These are phyloP conservation scores for Volvox carteri DNA, from an alignment of 163 green algal genomes.

Conservation along the genomic window DNA sequence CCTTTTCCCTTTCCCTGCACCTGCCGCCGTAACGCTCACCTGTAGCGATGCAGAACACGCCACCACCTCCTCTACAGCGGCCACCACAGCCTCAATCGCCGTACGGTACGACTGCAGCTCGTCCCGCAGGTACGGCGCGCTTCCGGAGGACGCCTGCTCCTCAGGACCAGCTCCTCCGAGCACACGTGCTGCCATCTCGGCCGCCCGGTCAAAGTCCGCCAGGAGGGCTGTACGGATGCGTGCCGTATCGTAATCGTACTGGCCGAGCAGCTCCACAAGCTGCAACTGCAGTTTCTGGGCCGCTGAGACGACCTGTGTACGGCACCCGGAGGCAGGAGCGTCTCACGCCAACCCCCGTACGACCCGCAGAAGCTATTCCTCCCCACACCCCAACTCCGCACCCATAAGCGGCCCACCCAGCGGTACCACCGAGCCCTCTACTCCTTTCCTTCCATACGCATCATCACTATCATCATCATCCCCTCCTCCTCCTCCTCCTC, in stretches of 20 bases:
- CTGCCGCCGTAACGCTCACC: neutral
- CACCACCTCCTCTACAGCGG: conserved; percentile 22
- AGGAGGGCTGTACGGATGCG: conserved; percentile 10
- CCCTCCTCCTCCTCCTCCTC: neutral
- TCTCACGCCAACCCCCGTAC: neutral
- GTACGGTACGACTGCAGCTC: conserved; percentile 33
- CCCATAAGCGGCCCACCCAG: neutral
- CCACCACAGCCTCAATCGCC: conserved; percentile 33
- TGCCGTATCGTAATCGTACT: conserved; percentile 11
- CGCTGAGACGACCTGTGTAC: neutral
- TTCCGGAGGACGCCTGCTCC: too few relatives aligned
- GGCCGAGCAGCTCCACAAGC: conserved; percentile 33
- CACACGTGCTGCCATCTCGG: conserved; percentile 4
- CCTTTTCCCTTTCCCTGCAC: neutral
- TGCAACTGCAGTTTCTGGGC: conserved; percentile 23
- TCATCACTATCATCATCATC: too few relatives aligned
- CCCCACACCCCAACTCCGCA: neutral
- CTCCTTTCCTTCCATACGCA: neutral
- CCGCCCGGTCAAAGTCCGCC: conserved; percentile 9
- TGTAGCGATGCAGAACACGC: neutral
- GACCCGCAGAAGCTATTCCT: neutral
- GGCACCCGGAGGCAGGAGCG: neutral
- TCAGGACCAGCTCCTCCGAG: neutral
- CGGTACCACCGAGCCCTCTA: too few relatives aligned
- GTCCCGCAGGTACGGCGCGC: neutral